phyloP scores from a whole-genome alignment of 805 yeast species.

The Lachancea sp. region DNA sequence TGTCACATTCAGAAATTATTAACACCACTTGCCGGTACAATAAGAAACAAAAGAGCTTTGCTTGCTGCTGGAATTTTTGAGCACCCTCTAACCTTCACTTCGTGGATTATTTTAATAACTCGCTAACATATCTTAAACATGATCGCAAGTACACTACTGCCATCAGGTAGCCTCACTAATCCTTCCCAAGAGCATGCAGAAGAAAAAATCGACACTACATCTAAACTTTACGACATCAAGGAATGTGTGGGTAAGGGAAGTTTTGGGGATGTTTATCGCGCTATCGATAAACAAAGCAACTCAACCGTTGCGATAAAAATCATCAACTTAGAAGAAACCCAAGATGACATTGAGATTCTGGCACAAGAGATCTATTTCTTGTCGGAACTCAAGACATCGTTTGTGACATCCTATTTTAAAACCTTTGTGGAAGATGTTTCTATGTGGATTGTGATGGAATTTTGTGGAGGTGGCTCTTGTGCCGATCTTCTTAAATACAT shows the following conservation, averaged over 20 bases:
- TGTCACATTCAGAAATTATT: too few relatives aligned
- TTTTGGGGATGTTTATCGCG: slow-evolving; percentile 81
- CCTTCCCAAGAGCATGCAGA: not conserved
- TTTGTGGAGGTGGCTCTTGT: slow-evolving; percentile 92
- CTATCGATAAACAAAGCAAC: slow-evolving; percentile 36
- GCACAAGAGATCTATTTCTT: slow-evolving; percentile 76
- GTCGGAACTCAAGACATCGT: slow-evolving; percentile 56
- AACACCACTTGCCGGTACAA: too few relatives aligned
- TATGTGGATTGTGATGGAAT: slow-evolving; percentile 92
- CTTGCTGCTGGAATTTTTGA: not conserved
- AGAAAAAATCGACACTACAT: slow-evolving; percentile 12
- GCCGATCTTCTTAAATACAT: slow-evolving; percentile 54
- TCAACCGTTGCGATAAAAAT: slow-evolving; percentile 77
- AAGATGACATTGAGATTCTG: slow-evolving; percentile 65
- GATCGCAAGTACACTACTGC: not conserved
- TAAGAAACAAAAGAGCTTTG: not conserved
- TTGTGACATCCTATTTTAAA: slow-evolving; percentile 59
- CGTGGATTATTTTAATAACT: not conserved
- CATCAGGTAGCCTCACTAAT: not conserved
- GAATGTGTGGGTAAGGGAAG: slow-evolving; percentile 76
- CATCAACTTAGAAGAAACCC: slow-evolving; percentile 69
- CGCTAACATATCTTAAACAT: not conserved
- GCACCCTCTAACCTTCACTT: not conserved
- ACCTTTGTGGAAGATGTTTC: slow-evolving; percentile 58
- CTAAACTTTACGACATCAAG: slow-evolving; percentile 33